A percentile compares a stretch with the other conserved stretches of the same genome.
These are phyloP conservation scores for Annona cherimola DNA, from an alignment of 164 flowering plant species.

Conservation along the genomic window DNA sequence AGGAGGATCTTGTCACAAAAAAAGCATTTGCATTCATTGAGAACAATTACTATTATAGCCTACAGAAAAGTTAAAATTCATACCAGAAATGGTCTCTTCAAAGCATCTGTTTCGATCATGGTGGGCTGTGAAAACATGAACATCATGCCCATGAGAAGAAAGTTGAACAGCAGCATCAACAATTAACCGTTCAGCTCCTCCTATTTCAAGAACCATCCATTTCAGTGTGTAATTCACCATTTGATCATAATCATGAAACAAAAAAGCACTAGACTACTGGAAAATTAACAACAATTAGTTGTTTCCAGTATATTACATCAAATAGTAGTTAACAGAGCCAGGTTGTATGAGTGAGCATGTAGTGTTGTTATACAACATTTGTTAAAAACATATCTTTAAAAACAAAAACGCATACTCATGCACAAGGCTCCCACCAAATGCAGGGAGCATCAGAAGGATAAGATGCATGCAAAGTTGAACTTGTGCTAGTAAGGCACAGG, in stretches of 20 bases:
- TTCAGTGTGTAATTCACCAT: neutral
- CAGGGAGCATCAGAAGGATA: no score
- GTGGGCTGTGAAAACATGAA: conserved; percentile 84
- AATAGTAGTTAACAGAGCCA: neutral
- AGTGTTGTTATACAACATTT: no score
- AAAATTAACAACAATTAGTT: neutral
- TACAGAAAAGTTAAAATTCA: neutral
- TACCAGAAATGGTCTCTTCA: conserved; percentile 88
- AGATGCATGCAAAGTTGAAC: no score
- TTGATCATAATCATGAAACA: neutral
- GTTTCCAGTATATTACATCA: neutral
- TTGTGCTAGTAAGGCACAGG: no score
- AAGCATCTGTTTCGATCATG: conserved; percentile 85
- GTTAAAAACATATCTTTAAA: no score
- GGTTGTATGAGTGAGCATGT: neutral
- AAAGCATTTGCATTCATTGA: neutral
- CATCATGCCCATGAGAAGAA: conserved; percentile 71
- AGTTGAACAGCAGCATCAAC: conserved; percentile 93
- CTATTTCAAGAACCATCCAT: conserved; percentile 27
- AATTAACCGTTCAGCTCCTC: conserved; percentile 95
- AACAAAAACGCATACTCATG: no score
- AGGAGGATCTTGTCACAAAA: neutral
- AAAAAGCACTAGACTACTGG: neutral
- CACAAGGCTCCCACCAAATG: no score
- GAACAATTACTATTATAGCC: no score